A percentile compares a stretch with the other conserved stretches of the same genome.
phyloP scores from a whole-genome alignment of 2,329 filamentous ascomycete genomes.

The Aspergillus niger region DNA sequence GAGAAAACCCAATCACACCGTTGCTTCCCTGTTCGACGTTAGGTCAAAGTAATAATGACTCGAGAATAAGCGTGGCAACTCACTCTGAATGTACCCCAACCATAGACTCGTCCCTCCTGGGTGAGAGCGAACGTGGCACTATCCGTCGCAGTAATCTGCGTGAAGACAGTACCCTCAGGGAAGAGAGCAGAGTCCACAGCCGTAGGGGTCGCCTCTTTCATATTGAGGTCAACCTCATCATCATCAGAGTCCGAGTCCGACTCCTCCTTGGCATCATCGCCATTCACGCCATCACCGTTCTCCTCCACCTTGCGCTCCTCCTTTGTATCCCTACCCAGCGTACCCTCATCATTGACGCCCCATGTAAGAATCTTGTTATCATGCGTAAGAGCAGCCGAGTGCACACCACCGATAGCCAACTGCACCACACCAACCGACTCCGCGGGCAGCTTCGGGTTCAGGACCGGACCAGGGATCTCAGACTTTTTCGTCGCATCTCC shows the following conservation, averaged over 20 bases:
- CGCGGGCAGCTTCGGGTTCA: slow-evolving; percentile 63
- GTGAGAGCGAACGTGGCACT: slow-evolving; percentile 76
- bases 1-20: slow-evolving; percentile 58
- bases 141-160: slow-evolving; percentile 71
- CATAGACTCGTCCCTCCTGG: slow-evolving; percentile 72
- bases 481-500: slow-evolving; percentile 63
- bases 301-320: slow-evolving; percentile 59
- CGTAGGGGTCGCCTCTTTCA: slow-evolving; percentile 68
- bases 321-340: slow-evolving; percentile 70
- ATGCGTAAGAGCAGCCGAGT: slow-evolving; percentile 71
- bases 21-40: slow-evolving; percentile 49
- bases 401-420: slow-evolving; percentile 71
- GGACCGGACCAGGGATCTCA: slow-evolving; percentile 71
- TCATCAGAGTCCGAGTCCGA: slow-evolving; percentile 48
- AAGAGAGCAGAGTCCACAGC: slow-evolving; percentile 58
- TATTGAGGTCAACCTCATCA: slow-evolving; percentile 65
- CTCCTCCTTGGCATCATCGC: slow-evolving; percentile 26
- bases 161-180: slow-evolving; percentile 63
- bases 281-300: slow-evolving; percentile 36
- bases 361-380: slow-evolving; percentile 83
- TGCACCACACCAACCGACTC: slow-evolving; percentile 54
- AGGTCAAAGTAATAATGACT: background rate
- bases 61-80: slow-evolving; percentile 27
- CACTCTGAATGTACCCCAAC: slow-evolving; percentile 80
- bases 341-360: slow-evolving; percentile 83